phyloP scores from a whole-genome alignment of 768 basidiomycete species.

The Mycena amicta region DNA sequence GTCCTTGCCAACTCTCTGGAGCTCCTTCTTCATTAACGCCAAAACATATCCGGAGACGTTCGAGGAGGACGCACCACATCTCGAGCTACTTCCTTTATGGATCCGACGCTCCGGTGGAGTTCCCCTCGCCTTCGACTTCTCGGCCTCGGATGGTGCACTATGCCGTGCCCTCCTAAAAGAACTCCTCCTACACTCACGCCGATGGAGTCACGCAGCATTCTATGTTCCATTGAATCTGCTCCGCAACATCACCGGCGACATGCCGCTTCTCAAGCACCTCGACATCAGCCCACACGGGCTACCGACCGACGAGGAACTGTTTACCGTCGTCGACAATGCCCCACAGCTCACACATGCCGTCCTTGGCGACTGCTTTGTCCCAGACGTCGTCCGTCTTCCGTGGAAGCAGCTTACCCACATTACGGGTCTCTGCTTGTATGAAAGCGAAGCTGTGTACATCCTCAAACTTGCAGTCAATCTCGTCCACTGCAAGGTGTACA shows the following conservation, averaged over 20 bases:
- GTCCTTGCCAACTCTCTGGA: not conserved
- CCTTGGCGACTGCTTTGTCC: not conserved
- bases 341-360: not conserved
- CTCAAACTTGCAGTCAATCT: not conserved
- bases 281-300: not conserved
- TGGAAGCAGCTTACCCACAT: not conserved
- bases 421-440: not conserved
- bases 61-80: not conserved
- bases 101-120: not conserved
- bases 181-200: not conserved
- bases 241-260: slow-evolving; percentile 1
- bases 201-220: slow-evolving; percentile 4
- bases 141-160: not conserved
- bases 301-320: not conserved
- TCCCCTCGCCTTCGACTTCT: not conserved
- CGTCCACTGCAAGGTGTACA: not conserved
- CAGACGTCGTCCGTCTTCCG: not conserved
- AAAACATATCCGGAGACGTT: not conserved
- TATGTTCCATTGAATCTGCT: not conserved
- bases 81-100: not conserved
- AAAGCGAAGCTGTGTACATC: not conserved
- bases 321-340: not conserved
- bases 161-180: not conserved
- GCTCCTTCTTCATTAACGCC: not conserved
- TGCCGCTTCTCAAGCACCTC: slow-evolving; percentile 7